Conservation (phyloP, 1,284 basidiomycete species). For the Cutaneotrichosporon cutaneum region DNA sequence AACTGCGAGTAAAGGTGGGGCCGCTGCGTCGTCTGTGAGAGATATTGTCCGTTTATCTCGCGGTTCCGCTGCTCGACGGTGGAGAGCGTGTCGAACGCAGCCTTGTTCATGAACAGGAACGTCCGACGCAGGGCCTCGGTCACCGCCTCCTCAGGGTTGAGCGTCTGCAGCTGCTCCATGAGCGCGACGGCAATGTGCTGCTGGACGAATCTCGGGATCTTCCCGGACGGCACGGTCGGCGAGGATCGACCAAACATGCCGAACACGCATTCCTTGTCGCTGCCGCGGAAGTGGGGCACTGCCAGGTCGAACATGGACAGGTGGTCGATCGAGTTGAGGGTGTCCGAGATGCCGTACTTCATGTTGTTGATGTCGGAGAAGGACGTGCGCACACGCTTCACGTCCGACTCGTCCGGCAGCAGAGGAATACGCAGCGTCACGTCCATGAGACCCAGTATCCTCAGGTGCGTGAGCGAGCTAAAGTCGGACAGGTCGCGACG, state of each 20-base stretch:
- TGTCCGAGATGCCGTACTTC: slow-evolving; percentile 96
- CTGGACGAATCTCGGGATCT: slow-evolving; percentile 69
- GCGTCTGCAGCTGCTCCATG: slow-evolving; percentile 59
- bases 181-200: slow-evolving; percentile 72
- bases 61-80: slow-evolving; percentile 59
- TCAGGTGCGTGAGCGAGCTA: slow-evolving; percentile 74
- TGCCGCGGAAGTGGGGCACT: slow-evolving; percentile 78
- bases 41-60: slow-evolving; percentile 63
- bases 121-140: slow-evolving; percentile 77
- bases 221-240: slow-evolving; percentile 57
- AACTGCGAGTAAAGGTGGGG: slow-evolving; percentile 48
- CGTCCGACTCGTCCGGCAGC: slow-evolving; percentile 86
- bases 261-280: slow-evolving; percentile 82
- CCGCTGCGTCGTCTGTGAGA: slow-evolving; percentile 20
- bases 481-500: slow-evolving; percentile 73
- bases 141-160: slow-evolving; percentile 61
- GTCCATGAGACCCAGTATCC: slow-evolving; percentile 94
- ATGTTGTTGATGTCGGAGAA: slow-evolving; percentile 86
- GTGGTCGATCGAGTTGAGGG: slow-evolving; percentile 71
- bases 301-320: slow-evolving; percentile 92
- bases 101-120: slow-evolving; percentile 80
- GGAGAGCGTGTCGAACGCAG: slow-evolving; percentile 65
- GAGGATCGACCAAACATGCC: slow-evolving; percentile 88
- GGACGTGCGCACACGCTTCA: slow-evolving; percentile 89
- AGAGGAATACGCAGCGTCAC: slow-evolving; percentile 83